phyloP scores from a whole-genome alignment of 2,329 filamentous ascomycete species.

The Colletotrichum plurivorum region DNA sequence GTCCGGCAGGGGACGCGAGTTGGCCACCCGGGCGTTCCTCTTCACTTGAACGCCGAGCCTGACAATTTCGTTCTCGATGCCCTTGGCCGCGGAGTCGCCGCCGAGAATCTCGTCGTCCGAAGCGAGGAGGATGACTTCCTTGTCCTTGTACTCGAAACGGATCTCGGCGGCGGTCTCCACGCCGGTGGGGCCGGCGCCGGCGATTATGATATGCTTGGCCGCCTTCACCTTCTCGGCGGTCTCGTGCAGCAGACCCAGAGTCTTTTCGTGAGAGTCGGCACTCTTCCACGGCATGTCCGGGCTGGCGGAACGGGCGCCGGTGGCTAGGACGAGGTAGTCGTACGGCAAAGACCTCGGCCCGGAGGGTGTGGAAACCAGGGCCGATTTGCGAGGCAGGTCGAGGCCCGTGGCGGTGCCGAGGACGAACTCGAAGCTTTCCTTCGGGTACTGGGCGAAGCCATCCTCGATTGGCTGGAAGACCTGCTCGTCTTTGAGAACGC shows the following conservation, averaged over 20 bases:
- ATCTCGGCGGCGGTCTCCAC: slow-evolving; percentile 70
- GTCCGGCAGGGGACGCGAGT: slow-evolving; percentile 50
- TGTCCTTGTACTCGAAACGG: slow-evolving; percentile 63
- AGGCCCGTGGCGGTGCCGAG: slow-evolving; percentile 62
- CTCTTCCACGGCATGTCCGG: slow-evolving; percentile 67
- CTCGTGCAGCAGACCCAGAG: slow-evolving; percentile 55
- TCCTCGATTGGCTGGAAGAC: slow-evolving; percentile 64
- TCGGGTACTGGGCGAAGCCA: slow-evolving; percentile 65
- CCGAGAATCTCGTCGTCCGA: slow-evolving; percentile 57
- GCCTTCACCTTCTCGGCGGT: slow-evolving; percentile 57
- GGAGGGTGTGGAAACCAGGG: slow-evolving; percentile 54
- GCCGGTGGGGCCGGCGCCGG: slow-evolving; percentile 69
- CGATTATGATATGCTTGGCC: slow-evolving; percentile 69
- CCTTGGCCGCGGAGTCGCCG: slow-evolving; percentile 59
- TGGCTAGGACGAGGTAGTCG: slow-evolving; percentile 70
- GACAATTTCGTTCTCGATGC: slow-evolving; percentile 64
- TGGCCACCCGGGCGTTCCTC: slow-evolving; percentile 57
- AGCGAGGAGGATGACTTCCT: slow-evolving; percentile 64
- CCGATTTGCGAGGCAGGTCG: slow-evolving; percentile 55
- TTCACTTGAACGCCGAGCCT: slow-evolving; percentile 66
- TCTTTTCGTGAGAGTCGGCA: slow-evolving; percentile 61
- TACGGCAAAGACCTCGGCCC: slow-evolving; percentile 57
- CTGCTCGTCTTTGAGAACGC: slow-evolving; percentile 62
- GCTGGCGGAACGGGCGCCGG: slow-evolving; percentile 62
- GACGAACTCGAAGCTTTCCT: slow-evolving; percentile 65